Percentiles rank a stretch among this genome's conserved stretches.
These are phyloP conservation scores for Coriaria nepalensis DNA, from an alignment of 306 rosid species.

Conservation along the genomic window DNA sequence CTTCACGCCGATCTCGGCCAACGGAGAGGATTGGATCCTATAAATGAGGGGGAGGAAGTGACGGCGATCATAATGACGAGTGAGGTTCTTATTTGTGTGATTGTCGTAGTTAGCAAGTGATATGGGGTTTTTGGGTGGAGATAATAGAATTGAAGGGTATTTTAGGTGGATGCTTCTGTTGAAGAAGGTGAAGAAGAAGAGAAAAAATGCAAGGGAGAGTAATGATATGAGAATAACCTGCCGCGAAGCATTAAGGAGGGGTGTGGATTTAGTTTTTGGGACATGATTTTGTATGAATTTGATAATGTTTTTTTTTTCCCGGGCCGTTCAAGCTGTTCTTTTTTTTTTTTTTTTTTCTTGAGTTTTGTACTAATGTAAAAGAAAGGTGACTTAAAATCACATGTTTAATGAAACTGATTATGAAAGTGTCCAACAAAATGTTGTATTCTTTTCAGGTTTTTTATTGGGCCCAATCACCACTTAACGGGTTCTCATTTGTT, in stretches of 20 bases:
- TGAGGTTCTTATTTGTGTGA: not conserved
- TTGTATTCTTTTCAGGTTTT: no score
- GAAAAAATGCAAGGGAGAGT: slow-evolving; percentile 4
- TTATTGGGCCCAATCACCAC: no score
- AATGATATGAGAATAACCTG: slow-evolving; percentile 2
- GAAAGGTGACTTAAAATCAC: no score
- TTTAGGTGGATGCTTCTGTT: not conserved
- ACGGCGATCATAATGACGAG: slow-evolving; percentile 1
- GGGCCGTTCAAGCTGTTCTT: no score
- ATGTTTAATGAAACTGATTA: no score
- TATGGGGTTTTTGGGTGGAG: not conserved
- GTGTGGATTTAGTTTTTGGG: not conserved
- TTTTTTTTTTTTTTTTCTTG: no score
- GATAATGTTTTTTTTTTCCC: no score
- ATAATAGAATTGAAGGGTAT: not conserved
- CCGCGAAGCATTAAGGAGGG: not conserved
- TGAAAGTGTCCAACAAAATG: no score
- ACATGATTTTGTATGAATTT: not conserved
- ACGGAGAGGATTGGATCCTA: slow-evolving; percentile 13
- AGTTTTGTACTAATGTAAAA: no score
- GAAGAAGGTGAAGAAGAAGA: slow-evolving; percentile 14
- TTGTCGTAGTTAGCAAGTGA: not conserved
- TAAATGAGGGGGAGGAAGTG: slow-evolving; percentile 26
- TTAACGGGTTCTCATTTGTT: no score
- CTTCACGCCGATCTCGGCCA: slow-evolving; percentile 16